phyloP scores from a whole-genome alignment of 1,284 basidiomycete genomes.

The Volvariella volvacea region DNA sequence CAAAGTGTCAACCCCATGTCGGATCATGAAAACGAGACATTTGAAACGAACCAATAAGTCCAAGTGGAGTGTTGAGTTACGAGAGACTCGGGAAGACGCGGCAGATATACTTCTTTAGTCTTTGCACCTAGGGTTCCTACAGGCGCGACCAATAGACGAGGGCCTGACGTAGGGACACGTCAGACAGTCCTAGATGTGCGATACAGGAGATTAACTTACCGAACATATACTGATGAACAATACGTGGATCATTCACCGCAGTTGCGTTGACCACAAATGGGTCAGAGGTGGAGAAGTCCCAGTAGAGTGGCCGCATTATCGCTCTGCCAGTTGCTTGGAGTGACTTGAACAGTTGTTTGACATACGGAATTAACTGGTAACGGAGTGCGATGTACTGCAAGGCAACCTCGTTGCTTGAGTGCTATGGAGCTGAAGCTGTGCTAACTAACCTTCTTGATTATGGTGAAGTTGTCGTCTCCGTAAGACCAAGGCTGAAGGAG shows the following conservation, averaged over 20 bases:
- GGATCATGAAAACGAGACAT: not conserved
- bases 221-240: slow-evolving; percentile 32
- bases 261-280: slow-evolving; percentile 24
- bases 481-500: slow-evolving; percentile 32
- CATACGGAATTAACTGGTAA: slow-evolving; percentile 30
- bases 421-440: too few relatives aligned
- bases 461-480: slow-evolving; percentile 31
- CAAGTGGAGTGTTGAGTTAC: slow-evolving; percentile 20
- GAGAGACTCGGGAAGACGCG: slow-evolving; percentile 18
- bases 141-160: slow-evolving; percentile 29
- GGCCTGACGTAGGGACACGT: slow-evolving; percentile 16
- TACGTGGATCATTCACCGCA: slow-evolving; percentile 23
- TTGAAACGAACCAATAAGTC: slow-evolving; percentile 27
- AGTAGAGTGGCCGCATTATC: slow-evolving; percentile 31
- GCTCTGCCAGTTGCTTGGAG: slow-evolving; percentile 27
- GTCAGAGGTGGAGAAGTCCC: slow-evolving; percentile 28
- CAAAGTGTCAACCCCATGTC: not conserved
- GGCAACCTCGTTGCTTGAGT: not conserved
- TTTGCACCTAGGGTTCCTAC: slow-evolving; percentile 25
- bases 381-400: slow-evolving; percentile 30
- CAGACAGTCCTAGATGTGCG: not conserved
- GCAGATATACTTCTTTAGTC: slow-evolving; percentile 29
- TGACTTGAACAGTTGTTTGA: slow-evolving; percentile 27
- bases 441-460: slow-evolving; percentile 27
- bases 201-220: slow-evolving; percentile 15